Conservation (phyloP, 805 yeast species). For the Ogataea salicorniae region DNA sequence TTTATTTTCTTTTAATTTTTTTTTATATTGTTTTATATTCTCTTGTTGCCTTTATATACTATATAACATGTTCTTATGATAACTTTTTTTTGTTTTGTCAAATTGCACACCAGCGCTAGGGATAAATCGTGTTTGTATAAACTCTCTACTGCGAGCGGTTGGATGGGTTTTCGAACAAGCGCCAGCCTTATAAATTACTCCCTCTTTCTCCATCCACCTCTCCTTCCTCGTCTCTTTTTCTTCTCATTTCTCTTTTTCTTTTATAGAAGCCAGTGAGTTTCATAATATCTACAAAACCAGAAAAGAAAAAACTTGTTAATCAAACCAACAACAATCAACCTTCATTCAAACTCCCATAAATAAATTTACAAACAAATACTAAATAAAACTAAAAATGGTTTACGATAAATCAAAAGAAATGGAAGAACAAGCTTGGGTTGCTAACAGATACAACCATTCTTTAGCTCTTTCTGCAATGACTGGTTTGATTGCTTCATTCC, state of each 20-base stretch:
- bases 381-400: conserved; percentile 11
- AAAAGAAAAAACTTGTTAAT: too few relatives aligned
- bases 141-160: neutral
- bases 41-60: too few relatives aligned
- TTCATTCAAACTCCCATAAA: neutral
- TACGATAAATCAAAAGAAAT: conserved; percentile 31
- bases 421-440: conserved; percentile 46
- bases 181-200: neutral
- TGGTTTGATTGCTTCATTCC: conserved; percentile 54
- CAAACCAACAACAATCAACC: neutral
- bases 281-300: too few relatives aligned
- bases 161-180: neutral
- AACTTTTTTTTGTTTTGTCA: too few relatives aligned
- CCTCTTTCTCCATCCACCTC: neutral
- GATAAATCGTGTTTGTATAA: neutral
- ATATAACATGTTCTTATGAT: too few relatives aligned
- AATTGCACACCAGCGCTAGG: too few relatives aligned
- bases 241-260: neutral
- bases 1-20: too few relatives aligned
- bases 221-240: neutral
- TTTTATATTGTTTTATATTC: too few relatives aligned
- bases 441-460: conserved; percentile 39
- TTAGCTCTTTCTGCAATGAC: conserved; percentile 57
- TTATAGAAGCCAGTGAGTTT: neutral
- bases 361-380: neutral